phyloP scores from a whole-genome alignment of 345 rosid species.

The Gossypium australe region DNA sequence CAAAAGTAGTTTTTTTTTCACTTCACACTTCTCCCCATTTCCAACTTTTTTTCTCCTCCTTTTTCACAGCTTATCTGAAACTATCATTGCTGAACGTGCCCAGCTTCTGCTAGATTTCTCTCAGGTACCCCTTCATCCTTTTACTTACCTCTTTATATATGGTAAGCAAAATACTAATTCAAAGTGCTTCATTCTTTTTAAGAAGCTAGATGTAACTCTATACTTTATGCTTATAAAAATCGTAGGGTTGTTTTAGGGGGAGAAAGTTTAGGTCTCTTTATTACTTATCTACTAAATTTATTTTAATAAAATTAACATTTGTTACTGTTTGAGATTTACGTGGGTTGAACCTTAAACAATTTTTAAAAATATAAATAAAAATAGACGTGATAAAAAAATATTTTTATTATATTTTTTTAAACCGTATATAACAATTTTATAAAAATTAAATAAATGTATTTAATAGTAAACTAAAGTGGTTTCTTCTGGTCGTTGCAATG shows the following conservation, averaged over 20 bases:
- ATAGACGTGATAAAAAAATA: too few species aligned
- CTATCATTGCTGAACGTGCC: slow-evolving; percentile 13
- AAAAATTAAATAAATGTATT: too few species aligned
- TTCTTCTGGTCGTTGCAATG: not conserved
- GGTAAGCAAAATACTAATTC: not conserved
- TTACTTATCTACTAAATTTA: too few species aligned
- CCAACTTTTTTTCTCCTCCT: not conserved
- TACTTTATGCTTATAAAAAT: not conserved
- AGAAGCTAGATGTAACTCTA: not conserved
- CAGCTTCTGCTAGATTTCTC: slow-evolving; percentile 18
- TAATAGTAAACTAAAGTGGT: too few species aligned
- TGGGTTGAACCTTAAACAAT: too few species aligned
- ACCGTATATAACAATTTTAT: too few species aligned
- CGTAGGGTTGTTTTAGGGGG: not conserved
- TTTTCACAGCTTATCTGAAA: slow-evolving; percentile 1
- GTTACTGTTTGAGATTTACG: too few species aligned
- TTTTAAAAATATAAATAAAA: too few species aligned
- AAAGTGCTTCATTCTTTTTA: too few species aligned
- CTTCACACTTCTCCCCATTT: not conserved
- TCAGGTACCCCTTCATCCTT: slow-evolving; percentile 26
- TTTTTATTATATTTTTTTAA: too few species aligned
- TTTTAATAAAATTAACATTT: too few species aligned
- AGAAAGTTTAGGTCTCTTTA: too few species aligned
- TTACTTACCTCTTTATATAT: not conserved
- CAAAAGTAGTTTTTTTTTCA: not conserved